Conservation (phyloP, 164 flowering plant genomes). For the Chimonanthus praecox region DNA sequence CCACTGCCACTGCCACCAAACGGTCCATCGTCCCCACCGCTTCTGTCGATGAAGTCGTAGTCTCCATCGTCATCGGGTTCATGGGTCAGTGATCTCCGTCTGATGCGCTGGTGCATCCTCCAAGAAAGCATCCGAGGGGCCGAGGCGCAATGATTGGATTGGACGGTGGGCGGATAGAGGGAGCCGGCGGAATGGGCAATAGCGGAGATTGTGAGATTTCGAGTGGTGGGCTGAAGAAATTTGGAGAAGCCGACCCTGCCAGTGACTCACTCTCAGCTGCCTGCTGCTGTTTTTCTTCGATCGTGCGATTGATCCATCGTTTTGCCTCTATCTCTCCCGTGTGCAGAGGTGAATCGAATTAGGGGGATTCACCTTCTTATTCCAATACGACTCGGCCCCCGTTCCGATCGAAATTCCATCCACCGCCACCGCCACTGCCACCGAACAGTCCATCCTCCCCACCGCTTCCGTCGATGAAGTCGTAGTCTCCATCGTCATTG, state of each 20-base stretch:
- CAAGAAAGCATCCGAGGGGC: slow-evolving; percentile 30
- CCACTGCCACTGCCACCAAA: slow-evolving; percentile 35
- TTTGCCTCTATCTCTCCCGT: no score
- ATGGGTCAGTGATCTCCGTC: slow-evolving; percentile 27
- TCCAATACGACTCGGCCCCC: no score
- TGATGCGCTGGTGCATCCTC: slow-evolving; percentile 29
- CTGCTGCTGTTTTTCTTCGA: no score
- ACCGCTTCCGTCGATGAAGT: no score
- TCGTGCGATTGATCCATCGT: no score
- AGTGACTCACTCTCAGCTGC: no score
- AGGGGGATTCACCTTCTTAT: no score
- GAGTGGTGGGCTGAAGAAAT: slow-evolving; percentile 7
- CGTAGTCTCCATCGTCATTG: no score
- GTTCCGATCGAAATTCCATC: no score
- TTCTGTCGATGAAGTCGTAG: slow-evolving; percentile 15
- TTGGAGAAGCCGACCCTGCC: slow-evolving; percentile 11
- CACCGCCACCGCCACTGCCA: no score
- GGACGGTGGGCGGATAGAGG: slow-evolving; percentile 46
- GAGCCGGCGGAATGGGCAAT: slow-evolving; percentile 33
- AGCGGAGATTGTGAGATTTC: slow-evolving; percentile 32
- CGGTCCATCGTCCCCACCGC: slow-evolving; percentile 30
- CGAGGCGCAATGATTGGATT: slow-evolving; percentile 17
- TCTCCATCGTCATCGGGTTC: slow-evolving; percentile 31
- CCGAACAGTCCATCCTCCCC: no score
- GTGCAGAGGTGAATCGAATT: no score